A percentile compares a stretch with the other conserved stretches of the same genome.
phyloP scores from a whole-genome alignment of 345 rosid genomes.

The Arabidopsis thaliana region TAIR10.1 NC_003071.7:14956001-14956500 shows the following conservation, averaged over 20 bases:
- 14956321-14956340: slow-evolving; percentile 3
- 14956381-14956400: slow-evolving; percentile 35
- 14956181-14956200: no score
- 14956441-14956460: slow-evolving; percentile 23
- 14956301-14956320: slow-evolving; percentile 3
- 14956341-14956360: slow-evolving; percentile 31
- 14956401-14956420: slow-evolving; percentile 39
- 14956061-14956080: not conserved
- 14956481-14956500: slow-evolving; percentile 3
- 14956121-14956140: not conserved
- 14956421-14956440: slow-evolving; percentile 37
- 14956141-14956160: not conserved
- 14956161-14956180: not conserved
- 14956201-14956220: not conserved
- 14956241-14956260: not conserved
- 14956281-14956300: slow-evolving; percentile 1
- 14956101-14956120: not conserved
- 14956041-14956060: not conserved
- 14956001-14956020: slow-evolving; percentile 1
- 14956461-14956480: slow-evolving; percentile 11
- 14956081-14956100: not conserved
- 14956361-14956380: slow-evolving; percentile 33
- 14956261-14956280: slow-evolving; percentile 10
- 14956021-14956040: not conserved
- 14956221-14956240: not conserved